Evolutionary conservation across 805 yeast genomes (phyloP).

Genomic region (Barnettozyma siamensis): DNA sequence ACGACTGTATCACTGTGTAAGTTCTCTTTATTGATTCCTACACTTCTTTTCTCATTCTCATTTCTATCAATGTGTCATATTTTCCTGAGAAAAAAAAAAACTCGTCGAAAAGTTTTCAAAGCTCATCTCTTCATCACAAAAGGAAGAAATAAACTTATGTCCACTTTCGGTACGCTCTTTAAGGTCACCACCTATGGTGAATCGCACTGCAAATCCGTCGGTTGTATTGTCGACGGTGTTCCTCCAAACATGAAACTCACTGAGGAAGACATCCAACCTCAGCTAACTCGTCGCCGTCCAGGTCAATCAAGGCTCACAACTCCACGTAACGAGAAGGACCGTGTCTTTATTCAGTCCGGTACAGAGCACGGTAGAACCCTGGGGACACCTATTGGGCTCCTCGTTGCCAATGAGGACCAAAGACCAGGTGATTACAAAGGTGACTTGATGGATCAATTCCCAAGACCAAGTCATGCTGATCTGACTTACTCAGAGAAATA

Average conservation of each 20-base stretch:
- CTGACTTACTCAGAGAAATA: slow-evolving; percentile 87
- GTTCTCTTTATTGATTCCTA: too few relatives aligned
- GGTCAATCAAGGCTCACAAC: slow-evolving; percentile 92
- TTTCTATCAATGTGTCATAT: background rate
- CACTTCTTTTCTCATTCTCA: background rate
- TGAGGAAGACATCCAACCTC: slow-evolving; percentile 91
- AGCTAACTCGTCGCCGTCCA: slow-evolving; percentile 93
- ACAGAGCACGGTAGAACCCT: slow-evolving; percentile 85
- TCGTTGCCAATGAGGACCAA: slow-evolving; percentile 91
- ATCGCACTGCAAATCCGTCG: slow-evolving; percentile 95
- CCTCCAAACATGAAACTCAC: slow-evolving; percentile 85
- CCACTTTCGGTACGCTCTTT: slow-evolving; percentile 59
- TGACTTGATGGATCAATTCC: slow-evolving; percentile 71
- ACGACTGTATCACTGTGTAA: too few relatives aligned
- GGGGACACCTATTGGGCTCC: slow-evolving; percentile 95
- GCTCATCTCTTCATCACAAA: background rate
- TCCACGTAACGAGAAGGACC: slow-evolving; percentile 94
- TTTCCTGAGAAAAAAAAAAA: slow-evolving; percentile 2
- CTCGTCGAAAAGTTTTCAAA: background rate
- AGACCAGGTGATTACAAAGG: slow-evolving; percentile 95
- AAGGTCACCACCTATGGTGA: slow-evolving; percentile 96
- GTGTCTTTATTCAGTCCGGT: slow-evolving; percentile 90
- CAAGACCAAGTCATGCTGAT: slow-evolving; percentile 98
- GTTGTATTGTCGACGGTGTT: slow-evolving; percentile 97
- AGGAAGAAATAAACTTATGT: slow-evolving; percentile 53